Base-by-base conservation (phyloP, 2,329 filamentous ascomycete genomes). In the Penicillium brevicompactum region DNA sequence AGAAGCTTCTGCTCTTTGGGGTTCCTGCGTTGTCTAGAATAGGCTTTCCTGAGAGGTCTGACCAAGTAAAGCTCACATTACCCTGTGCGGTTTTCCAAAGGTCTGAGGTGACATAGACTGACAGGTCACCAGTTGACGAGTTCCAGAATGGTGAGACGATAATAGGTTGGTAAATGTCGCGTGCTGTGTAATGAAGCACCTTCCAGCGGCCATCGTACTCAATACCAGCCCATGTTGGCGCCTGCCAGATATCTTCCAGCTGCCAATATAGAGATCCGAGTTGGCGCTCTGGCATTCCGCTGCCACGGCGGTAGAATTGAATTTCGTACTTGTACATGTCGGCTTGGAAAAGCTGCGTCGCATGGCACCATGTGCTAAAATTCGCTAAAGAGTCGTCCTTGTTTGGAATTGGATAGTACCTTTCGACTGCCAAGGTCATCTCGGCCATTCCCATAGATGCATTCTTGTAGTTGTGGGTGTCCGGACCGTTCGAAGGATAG, bases 131-230 rank as follows among this genome's bases (percentile, higher is more conserved):
- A 0, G 78, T 82, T 0, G 75, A 76, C 18, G 74, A 68, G 58
- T 86, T 80, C 72, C 76, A 84, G 58, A 82, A 82, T 0, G 83
- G 80, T 1, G 83, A 79, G n/a, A 86, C 76, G 54, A 87, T 84
- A n/a, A 87, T 72, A 1, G 77, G 77, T 49, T 82, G 69, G 61
- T 84, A 87, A 22, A 84, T 79, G 53, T 87, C 82, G 54, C 80
- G 82, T 2, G 81, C 79, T 1, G 78, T 73, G 53, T 87, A 84
- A 55, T 87, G 84, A 16, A 87, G 68, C 0, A 85, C 77, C 66
- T 87, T 87, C 84, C 84, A 87, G 1, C 85, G 74, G 0, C 84
- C 84, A 47, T 82, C 81, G 56, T 86, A 86, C 65, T 87, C 85
- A 32, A 87, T 82, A 0, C 83, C 81, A 0, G 84, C 82, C 84